Base-by-base conservation (phyloP, 768 basidiomycete genomes). In the Multifurca ochricompacta region DNA sequence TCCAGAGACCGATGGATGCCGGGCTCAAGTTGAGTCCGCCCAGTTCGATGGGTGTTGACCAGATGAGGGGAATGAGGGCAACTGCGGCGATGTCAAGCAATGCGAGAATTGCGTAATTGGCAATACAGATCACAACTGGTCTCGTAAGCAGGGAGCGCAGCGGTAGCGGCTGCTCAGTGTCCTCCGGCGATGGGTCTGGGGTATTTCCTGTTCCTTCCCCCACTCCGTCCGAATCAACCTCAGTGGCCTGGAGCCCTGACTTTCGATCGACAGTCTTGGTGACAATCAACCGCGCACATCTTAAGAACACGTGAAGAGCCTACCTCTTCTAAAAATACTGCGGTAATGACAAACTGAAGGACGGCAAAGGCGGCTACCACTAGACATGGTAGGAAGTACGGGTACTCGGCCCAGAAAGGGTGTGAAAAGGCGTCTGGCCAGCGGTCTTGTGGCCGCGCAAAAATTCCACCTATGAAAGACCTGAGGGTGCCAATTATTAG, bases 1-100 rank as follows among this genome's bases (percentile, higher is more conserved):
- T 62, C 56, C 68, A 68, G 3, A 64, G 6, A 2, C 74, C 73
- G 39, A 76, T 77, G n/a, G 59, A 62, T 3, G 71, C 67, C 0
- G 73, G 70, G 0, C 66, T 62, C 31, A 71, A 57, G 16, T 67
- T 65, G 6, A 74, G 68, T 4, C 74, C 75, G 1, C 76, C 75
- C 3, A 72, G 63, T 19, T 63, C 64, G 21, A 73, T 62, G 1
- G 79, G 73, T 4, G 73, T 71, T 27, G 74, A 66, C 48, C 71
- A 71, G 61, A 79, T 74, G 34, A 80, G 64, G 1, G 80, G 78
- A 0, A 69, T 30, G 14, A 81, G 66, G 13, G 69, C 71, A 19
- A 62, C 45, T 45, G 71, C 53, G 4, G 69, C 63, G 30, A 75
- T 72, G 30, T 77, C 75, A 6, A 74, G 61, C 19, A 81, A 70